Conservation (phyloP, 352 stramenopile species). For the Poterioochromonas sp. region DNA sequence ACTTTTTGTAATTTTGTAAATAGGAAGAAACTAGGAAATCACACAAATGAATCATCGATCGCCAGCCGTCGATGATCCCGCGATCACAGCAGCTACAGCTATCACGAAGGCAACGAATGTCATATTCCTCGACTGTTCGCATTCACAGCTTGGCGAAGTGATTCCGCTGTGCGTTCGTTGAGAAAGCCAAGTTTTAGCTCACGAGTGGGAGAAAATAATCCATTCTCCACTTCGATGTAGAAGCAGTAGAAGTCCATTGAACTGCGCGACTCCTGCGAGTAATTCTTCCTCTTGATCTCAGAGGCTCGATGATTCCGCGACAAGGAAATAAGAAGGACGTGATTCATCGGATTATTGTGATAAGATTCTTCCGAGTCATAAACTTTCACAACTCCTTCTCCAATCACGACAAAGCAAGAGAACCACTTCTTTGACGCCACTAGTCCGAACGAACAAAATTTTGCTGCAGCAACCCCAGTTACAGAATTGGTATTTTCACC, state of each 20-base stretch:
- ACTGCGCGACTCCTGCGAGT: not conserved
- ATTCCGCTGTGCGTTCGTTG: not conserved
- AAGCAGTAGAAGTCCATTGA: not conserved
- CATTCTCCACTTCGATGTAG: conserved; percentile 22
- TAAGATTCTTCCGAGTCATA: conserved; percentile 17
- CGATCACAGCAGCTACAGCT: too few species aligned
- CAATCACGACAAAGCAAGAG: not conserved
- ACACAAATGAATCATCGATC: too few species aligned
- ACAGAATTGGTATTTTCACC: not conserved
- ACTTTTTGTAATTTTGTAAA: too few species aligned
- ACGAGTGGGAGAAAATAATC: not conserved
- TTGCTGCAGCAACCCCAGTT: not conserved
- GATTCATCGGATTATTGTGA: not conserved
- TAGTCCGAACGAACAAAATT: conserved; percentile 18
- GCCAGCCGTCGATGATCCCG: too few species aligned
- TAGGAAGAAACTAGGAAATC: too few species aligned
- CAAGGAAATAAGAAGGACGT: not conserved
- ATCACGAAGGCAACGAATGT: not conserved
- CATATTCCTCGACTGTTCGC: not conserved
- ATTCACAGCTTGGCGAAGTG: not conserved
- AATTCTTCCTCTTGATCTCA: not conserved
- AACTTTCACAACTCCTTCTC: not conserved
- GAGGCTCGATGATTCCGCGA: not conserved
- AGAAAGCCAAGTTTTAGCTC: conserved; percentile 14
- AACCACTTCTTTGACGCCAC: conserved; percentile 1